Percentiles rank a stretch among this genome's conserved stretches.
These are phyloP conservation scores for Cytospora piceae DNA, from an alignment of 2,329 filamentous ascomycete species.

Conservation along the genomic window DNA sequence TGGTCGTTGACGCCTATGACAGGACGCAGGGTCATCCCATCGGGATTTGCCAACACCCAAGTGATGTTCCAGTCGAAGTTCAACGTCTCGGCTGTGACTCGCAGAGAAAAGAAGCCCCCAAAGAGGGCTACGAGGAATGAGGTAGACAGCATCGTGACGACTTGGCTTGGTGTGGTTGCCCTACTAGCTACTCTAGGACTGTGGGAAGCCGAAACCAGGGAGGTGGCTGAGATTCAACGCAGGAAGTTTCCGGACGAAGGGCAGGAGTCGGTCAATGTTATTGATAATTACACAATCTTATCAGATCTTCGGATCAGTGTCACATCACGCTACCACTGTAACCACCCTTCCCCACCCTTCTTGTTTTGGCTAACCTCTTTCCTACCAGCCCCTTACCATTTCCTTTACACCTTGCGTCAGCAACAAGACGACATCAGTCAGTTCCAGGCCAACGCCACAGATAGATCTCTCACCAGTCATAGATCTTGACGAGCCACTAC, in stretches of 20 bases:
- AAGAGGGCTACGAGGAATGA: background rate
- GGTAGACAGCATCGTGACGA: background rate
- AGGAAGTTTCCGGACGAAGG: background rate
- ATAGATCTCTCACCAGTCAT: background rate
- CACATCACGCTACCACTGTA: background rate
- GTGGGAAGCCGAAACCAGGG: background rate
- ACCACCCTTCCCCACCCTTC: background rate
- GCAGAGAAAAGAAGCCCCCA: background rate
- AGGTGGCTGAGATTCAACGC: background rate
- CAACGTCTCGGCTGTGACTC: background rate
- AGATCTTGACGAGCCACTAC: background rate
- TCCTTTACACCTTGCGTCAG: background rate
- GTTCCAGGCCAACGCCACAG: background rate
- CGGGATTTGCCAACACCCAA: slow-evolving; percentile 21
- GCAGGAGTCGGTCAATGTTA: background rate
- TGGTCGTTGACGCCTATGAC: slow-evolving; percentile 21
- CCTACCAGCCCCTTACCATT: background rate
- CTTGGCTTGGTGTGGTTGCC: background rate
- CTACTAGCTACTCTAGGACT: background rate
- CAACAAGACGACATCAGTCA: background rate
- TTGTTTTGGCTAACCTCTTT: background rate
- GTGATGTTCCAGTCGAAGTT: slow-evolving; percentile 26
- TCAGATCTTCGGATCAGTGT: background rate
- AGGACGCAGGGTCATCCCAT: slow-evolving; percentile 10
- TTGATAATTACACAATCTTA: background rate